phyloP scores from a whole-genome alignment of 2,329 filamentous ascomycete species.

The Sphaerulina musiva region DNA sequence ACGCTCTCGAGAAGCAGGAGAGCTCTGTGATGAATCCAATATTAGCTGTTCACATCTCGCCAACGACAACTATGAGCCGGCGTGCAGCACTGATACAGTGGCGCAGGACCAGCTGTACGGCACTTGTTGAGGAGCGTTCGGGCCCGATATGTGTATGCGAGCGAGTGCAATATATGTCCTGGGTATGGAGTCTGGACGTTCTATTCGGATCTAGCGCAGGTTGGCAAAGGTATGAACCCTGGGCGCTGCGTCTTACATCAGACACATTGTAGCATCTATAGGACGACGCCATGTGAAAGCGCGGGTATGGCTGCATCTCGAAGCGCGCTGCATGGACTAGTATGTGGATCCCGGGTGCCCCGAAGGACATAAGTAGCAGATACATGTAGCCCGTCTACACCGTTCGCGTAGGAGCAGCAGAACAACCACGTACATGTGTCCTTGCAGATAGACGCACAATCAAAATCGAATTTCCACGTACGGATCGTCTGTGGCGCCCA shows the following conservation, averaged over 20 bases:
- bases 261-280: not conserved
- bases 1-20: not conserved
- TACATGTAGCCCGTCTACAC: not conserved
- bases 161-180: not conserved
- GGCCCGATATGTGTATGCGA: not conserved
- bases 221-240: not conserved
- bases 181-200: not conserved
- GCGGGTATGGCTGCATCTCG: conserved; percentile 1
- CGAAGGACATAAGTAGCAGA: not conserved
- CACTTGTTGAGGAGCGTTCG: not conserved
- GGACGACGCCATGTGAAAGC: not conserved
- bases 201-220: not conserved
- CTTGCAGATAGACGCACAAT: not conserved
- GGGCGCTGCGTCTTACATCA: not conserved
- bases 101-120: not conserved
- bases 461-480: not conserved
- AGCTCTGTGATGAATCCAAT: not conserved
- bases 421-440: not conserved
- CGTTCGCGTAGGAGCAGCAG: not conserved
- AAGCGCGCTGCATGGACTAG: not conserved
- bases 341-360: not conserved
- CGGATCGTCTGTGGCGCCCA: not conserved
- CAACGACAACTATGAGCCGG: not conserved
- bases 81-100: not conserved
- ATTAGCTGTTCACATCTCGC: not conserved